These are phyloP conservation scores for Pythium myriotylum DNA, from an alignment of 352 stramenopile species.

Conservation along the genomic window DNA sequence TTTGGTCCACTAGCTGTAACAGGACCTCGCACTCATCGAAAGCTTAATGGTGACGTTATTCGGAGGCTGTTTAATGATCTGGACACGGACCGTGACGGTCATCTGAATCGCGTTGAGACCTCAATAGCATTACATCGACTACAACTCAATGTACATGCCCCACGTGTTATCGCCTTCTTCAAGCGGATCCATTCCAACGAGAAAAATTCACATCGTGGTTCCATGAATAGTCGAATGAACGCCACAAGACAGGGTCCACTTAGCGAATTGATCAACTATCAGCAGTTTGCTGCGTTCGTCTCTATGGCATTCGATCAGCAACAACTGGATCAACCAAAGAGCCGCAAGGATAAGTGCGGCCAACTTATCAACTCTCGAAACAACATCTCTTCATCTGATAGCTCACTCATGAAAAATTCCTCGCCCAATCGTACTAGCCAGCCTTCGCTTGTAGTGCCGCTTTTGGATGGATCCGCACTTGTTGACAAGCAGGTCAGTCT, in stretches of 20 bases:
- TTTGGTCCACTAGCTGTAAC: conserved; percentile 43
- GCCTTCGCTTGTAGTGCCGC: too few species aligned
- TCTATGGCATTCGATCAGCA: conserved; percentile 48
- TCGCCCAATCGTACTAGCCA: too few species aligned
- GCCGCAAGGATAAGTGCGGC: too few species aligned
- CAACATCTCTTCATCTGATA: background rate
- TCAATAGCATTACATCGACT: conserved; percentile 76
- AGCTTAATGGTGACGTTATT: conserved; percentile 57
- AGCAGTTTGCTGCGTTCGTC: conserved; percentile 75
- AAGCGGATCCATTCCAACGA: conserved; percentile 38
- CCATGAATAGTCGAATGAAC: too few species aligned
- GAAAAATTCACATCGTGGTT: too few species aligned
- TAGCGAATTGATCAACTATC: conserved; percentile 75
- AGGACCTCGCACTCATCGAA: conserved; percentile 1
- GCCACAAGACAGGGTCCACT: conserved; percentile 29
- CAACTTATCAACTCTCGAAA: too few species aligned
- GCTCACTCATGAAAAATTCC: background rate
- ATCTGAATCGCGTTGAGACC: conserved; percentile 72
- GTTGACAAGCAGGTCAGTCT: too few species aligned
- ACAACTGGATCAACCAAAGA: conserved; percentile 3
- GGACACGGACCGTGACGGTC: conserved; percentile 65
- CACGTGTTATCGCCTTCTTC: conserved; percentile 73
- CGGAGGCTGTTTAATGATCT: conserved; percentile 81
- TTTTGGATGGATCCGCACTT: too few species aligned
- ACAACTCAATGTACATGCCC: conserved; percentile 57